Percentiles rank a stretch among this genome's conserved stretches.
These are phyloP conservation scores for Hanseniaspora thailandica DNA, from an alignment of 805 yeast genomes.

Conservation along the genomic window DNA sequence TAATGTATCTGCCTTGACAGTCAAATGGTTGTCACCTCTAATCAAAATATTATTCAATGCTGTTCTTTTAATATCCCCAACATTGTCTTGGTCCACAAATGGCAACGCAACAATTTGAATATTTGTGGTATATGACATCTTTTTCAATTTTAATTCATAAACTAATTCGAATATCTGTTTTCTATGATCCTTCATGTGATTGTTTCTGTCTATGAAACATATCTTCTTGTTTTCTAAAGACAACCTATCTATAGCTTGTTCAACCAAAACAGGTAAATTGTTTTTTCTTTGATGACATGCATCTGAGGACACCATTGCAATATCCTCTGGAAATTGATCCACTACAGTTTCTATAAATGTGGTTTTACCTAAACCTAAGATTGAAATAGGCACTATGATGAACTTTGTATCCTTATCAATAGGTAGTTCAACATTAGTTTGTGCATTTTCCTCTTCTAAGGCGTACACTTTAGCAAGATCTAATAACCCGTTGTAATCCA, in stretches of 20 bases:
- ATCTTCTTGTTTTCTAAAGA: constrained; percentile 29
- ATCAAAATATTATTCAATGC: constrained; percentile 48
- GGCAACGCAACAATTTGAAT: constrained; percentile 51
- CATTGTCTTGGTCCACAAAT: constrained; percentile 25
- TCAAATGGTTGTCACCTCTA: constrained; percentile 84
- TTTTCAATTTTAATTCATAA: constrained; percentile 32
- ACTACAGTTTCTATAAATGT: constrained; percentile 56
- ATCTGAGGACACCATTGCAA: constrained; percentile 67
- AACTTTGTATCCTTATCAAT: constrained; percentile 38
- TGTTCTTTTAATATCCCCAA: constrained; percentile 34
- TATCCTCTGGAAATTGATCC: constrained; percentile 40
- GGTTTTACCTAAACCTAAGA: constrained; percentile 92
- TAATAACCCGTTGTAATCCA: constrained; percentile 37
- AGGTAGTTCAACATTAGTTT: constrained; percentile 25
- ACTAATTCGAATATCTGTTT: constrained; percentile 48
- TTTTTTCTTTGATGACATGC: constrained; percentile 48
- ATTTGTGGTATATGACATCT: constrained; percentile 34
- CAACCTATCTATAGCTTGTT: constrained; percentile 34
- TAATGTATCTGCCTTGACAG: constrained; percentile 45
- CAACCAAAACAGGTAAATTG: constrained; percentile 40
- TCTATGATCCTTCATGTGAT: constrained; percentile 63
- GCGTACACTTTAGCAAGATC: constrained; percentile 33
- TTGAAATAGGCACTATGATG: constrained; percentile 70
- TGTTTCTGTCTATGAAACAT: constrained; percentile 73
- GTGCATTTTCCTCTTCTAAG: constrained; percentile 31